These are phyloP conservation scores for Psilocybe mexicana DNA, from an alignment of 1,284 basidiomycete genomes.

Conservation along the genomic window DNA sequence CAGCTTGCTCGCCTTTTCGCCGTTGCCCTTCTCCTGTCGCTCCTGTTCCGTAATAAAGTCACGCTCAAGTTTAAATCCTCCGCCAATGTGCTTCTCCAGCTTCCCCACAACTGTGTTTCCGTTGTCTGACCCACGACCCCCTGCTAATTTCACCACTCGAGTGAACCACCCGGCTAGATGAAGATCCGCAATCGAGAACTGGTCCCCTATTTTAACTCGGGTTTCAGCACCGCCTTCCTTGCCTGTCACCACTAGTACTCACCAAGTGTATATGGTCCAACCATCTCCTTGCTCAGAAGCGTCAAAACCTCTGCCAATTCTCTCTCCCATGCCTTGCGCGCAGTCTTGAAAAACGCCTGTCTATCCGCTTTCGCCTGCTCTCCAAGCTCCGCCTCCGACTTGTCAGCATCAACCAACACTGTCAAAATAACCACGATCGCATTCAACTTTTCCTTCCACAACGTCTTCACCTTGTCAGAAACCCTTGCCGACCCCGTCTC, in stretches of 20 bases:
- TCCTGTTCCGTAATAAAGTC: conserved; percentile 35
- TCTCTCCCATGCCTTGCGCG: conserved; percentile 38
- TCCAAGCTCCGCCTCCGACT: conserved; percentile 44
- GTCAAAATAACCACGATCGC: conserved; percentile 45
- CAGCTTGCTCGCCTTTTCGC: conserved; percentile 44
- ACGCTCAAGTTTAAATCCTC: conserved; percentile 44
- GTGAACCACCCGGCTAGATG: conserved; percentile 81
- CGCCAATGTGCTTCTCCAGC: conserved; percentile 52
- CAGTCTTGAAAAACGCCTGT: conserved; percentile 48
- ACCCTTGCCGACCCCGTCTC: conserved; percentile 47
- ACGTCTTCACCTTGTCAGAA: conserved; percentile 59
- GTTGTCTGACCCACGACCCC: conserved; percentile 48
- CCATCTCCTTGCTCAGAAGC: conserved; percentile 56
- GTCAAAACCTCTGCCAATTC: conserved; percentile 32
- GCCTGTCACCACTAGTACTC: conserved; percentile 23
- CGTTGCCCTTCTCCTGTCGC: conserved; percentile 19
- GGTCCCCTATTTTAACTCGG: conserved; percentile 52
- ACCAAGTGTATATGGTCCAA: conserved; percentile 76
- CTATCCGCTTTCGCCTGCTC: conserved; percentile 50
- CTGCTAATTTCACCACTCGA: conserved; percentile 58
- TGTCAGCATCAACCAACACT: conserved; percentile 47
- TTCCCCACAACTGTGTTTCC: conserved; percentile 50
- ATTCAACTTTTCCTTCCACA: conserved; percentile 57
- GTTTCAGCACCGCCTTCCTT: not conserved
- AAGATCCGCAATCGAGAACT: conserved; percentile 78